Base-by-base conservation (phyloP, 2,329 filamentous ascomycete species). In the Cytospora schulzeri region DNA sequence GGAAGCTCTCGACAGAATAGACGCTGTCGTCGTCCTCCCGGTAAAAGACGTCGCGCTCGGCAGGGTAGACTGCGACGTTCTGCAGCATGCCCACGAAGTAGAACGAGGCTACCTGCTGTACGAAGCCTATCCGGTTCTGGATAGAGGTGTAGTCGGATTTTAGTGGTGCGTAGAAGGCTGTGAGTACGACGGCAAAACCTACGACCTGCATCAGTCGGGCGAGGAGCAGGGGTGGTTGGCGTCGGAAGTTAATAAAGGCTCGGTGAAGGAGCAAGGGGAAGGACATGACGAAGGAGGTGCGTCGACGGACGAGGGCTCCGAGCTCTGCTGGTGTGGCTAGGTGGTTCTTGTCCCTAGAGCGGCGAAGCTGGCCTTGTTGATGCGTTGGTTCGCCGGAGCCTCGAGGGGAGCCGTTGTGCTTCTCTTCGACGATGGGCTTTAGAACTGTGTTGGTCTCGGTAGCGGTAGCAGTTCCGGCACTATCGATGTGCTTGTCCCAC, bases 51-150 rank as follows among this genome's bases (percentile, higher is more conserved):
- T 91, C 89, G 4, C 89, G 82, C 71, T 92, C 90, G 50, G 79
- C 79, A 0, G 90, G 90, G 71, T 92, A 92, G 9, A 91, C 82
- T 3, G 89, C 88, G 4, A 92, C 88, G 70, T 92, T 92, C 73
- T 93, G 89, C 15, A 93, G 81, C 89, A 93, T 92, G 31, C 90
- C 90, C 2, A 91, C 85, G 69, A 91, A 91, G 74, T 91, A 90
- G 41, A 91, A 85, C 0, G 89, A 87, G 1, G 87, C 85, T 33
- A 92, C 82, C 71, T 93, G 85, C 68, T 92, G 88, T 0, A 92
- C 78, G 69, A 92, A 90, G 0, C 91, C 91, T 69, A 93, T 83
- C 1, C 90, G 84, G 58, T 88, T 91, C 73, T 93, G 91, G 0
- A 93, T 83, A 1, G 85, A 85, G 60, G 82, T 85, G 76, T 90